These are phyloP conservation scores for Xylaria nigripes DNA, from an alignment of 495 filamentous ascomycete species.

Conservation along the genomic window DNA sequence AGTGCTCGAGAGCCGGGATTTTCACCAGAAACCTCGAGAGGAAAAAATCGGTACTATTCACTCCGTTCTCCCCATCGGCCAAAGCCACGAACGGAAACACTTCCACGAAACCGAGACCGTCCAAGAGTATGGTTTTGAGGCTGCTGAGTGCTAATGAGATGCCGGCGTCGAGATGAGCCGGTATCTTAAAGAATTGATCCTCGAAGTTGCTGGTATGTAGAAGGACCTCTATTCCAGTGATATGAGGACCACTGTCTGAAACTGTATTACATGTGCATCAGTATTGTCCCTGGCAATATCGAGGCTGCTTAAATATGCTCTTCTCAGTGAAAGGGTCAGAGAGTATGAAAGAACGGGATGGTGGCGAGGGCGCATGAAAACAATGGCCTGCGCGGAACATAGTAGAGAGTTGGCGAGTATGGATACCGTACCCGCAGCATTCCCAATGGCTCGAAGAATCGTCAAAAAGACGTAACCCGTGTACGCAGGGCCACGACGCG, in stretches of 20 bases:
- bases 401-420: not conserved
- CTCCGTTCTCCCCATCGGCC: not conserved
- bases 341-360: not conserved
- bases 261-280: not conserved
- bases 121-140: slow-evolving; percentile 34
- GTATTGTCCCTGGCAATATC: not conserved
- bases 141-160: slow-evolving; percentile 24
- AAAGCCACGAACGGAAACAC: not conserved
- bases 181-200: slow-evolving; percentile 30
- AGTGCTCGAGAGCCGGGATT: slow-evolving; percentile 20
- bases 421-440: slow-evolving; percentile 12
- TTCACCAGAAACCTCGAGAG: slow-evolving; percentile 20
- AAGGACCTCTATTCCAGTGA: slow-evolving; percentile 31
- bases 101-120: slow-evolving; percentile 11
- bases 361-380: not conserved
- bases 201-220: slow-evolving; percentile 18
- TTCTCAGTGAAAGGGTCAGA: not conserved
- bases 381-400: not conserved
- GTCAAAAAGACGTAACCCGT: slow-evolving; percentile 19
- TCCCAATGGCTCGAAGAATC: slow-evolving; percentile 27
- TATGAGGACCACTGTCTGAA: not conserved
- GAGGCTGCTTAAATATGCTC: not conserved
- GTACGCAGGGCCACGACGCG: not conserved
- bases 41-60: slow-evolving; percentile 4
- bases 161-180: slow-evolving; percentile 18